Evolutionary conservation across 2,329 filamentous ascomycete genomes (phyloP), one percentile per base, ranked within the genome.

Genomic region (Phaeosphaeria sp.): DNA sequence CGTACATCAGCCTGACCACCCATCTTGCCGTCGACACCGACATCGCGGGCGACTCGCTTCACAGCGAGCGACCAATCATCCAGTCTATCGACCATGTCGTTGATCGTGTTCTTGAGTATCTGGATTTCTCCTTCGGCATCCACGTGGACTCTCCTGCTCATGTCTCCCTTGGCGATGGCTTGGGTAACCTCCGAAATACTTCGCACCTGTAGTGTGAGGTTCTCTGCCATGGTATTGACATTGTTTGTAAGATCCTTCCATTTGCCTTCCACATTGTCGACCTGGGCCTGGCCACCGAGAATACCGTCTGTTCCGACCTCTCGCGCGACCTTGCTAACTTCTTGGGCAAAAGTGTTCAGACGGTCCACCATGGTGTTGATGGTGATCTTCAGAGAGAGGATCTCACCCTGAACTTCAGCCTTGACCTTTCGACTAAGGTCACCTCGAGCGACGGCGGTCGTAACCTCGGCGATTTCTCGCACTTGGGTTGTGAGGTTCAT

Each of bases 11-110:
- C 95, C 77, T 99, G 95, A 18, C 94, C 94, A 70, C 94, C 94
- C 92, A 99, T 97, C 82, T 97, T 98, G 62, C 94, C 94, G 72
- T 98, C 95, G 52, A 98, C 94, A 65, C 94, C 94, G 66, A 98
- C 95, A 77, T 98, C 95, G 71, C 95, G 93, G 57, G 94, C 94
- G 27, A 99, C 94, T 68, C 93, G 87, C 79, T 98, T 95, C 63
- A 99, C 90, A 74, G 97, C 93, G 67, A 96, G 93, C 55, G 93
- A 97, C 86, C 97, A 98, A 64, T 94, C 94, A 58, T 95, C 96
- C 50, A 99, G 82, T 62, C 94, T 88, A 75, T 93, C 93, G 65
- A 98, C 94, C 94, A 97, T 97, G 87, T 97, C 94, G 77, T 97
- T 97, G 81, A 97, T 97, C 44, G 94, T 98, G 73, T 96, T 92